Base-by-base conservation (phyloP, 805 yeast species). In the Candida silvicultrix region DNA sequence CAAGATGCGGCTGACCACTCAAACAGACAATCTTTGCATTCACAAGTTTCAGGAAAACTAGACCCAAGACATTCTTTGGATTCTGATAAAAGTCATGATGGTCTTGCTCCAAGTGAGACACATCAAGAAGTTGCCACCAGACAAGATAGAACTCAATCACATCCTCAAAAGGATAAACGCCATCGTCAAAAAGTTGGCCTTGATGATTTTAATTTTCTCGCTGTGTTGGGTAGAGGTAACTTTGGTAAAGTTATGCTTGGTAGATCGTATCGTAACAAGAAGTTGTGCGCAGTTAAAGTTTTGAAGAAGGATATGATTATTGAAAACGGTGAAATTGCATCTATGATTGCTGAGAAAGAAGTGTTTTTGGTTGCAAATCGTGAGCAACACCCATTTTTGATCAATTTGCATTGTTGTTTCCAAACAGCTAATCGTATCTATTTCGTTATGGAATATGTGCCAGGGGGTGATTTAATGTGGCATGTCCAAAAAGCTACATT, bases 401-500 rank as follows among this genome's bases (percentile, higher is more conserved):
- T 94, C 56, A 89, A 89, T 57, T 71, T 94, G 51, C 92, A 83
- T 63, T 94, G 97, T 60, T 90, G 97, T 58, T 94, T 94, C 77
- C 99, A 94, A 68, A 94, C 99, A 0, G 99, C 94, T 55, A 94
- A 95, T 62, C 80, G 99, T 62, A 86, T 94, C 38, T 94, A 94
- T 65, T 94, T 94, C 69, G 99, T 95, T 15, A 94, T 94, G 99
- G 98, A 94, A 65, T 94, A 89, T 62, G 84, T 94, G 43, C 83
- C 95, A 19, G 99, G 99, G 48, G 99, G 99, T 65, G 99, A 94
- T 69, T 76, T 94, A 60, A 94, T 94, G 99, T 90, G 97, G 95
- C 99, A 94, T 64, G 95, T 94, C 58, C 99, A 94, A 67, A 88
- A 89, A 59, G 85, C 86, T 49, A 77, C 92, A 58, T 85, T 94